Evolutionary conservation across 78 protist species (phyloP), one percentile per base, ranked within the genome.

Genomic region (Chrysochromulina parva): DNA sequence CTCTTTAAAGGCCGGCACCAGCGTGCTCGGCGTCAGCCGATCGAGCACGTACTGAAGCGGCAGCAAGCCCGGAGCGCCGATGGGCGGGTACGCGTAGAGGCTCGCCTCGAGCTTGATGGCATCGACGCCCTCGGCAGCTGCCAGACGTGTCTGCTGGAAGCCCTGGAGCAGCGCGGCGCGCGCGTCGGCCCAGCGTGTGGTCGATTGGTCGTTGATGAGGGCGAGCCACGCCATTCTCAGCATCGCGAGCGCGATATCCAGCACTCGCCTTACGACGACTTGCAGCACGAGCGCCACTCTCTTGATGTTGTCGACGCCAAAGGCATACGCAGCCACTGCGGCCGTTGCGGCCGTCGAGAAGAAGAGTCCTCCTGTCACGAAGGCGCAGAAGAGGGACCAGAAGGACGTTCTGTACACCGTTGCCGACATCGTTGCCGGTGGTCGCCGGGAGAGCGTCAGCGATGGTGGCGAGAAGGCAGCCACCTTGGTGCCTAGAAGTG

Each of bases 1-100:
- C 57, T 74, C 82, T 1, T 10, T 2, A 24, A 74, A 5, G 19
- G 16, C 22, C 57, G 57, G 3, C 28, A 1, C 55, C 28, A 74
- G 11, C 53, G 11, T 9, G 22, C 3, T 5, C 82, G 82, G 82
- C 82, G 57, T 7, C 19, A 74, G 28, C 54, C 55, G 53, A 57
- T 74, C 82, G 82, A 74, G 82, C 82, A 16, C 82, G 82, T 74
- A 74, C 82, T 74, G 82, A 53, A 74, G 9, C n/a, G 55, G 55
- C n/a, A 74, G 55, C 26, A 74, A 57, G 28, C 55, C 82, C 38
- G 58, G 58, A 3, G 22, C 55, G 1, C 82, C 82, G 57, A 74
- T 4, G 57, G 13, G 55, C 26, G 57, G 55, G 62, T 13, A 58
- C 47, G 78, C 16, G 57, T 74, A 48, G 24, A 74, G 11, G 28